Evolutionary conservation across 345 rosid genomes (phyloP).

Genomic region (Camelina laxa): DNA sequence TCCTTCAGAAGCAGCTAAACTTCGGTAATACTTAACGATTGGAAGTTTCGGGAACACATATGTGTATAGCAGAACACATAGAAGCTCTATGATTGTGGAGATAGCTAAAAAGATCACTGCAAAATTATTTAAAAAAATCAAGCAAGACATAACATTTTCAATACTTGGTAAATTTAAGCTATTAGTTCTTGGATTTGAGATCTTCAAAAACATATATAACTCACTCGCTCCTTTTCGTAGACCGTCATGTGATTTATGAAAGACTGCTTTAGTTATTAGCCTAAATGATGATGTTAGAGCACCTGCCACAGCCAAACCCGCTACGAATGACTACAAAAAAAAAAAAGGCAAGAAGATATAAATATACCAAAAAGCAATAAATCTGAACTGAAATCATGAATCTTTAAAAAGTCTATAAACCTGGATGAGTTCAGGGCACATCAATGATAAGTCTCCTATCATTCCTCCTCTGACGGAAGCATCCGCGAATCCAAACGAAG

Average conservation of each 20-base stretch:
- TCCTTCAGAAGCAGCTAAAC: slow-evolving; percentile 85
- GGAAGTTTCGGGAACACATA: slow-evolving; percentile 69
- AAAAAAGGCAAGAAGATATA: slow-evolving; percentile 9
- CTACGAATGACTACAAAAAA: slow-evolving; percentile 68
- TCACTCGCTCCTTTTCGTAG: slow-evolving; percentile 83
- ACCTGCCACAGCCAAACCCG: slow-evolving; percentile 81
- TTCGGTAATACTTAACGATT: slow-evolving; percentile 70
- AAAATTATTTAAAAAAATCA: no score
- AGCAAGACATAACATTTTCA: no score
- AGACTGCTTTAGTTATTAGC: slow-evolving; percentile 75
- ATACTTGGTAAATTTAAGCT: no score
- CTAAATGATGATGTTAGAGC: slow-evolving; percentile 77
- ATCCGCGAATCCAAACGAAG: slow-evolving; percentile 74
- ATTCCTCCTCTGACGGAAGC: slow-evolving; percentile 88
- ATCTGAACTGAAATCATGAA: no score
- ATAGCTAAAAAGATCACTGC: slow-evolving; percentile 80
- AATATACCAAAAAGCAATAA: no score
- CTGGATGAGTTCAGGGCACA: slow-evolving; percentile 90
- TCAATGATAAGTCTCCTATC: slow-evolving; percentile 83
- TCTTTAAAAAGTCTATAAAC: no score
- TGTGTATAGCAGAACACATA: slow-evolving; percentile 65
- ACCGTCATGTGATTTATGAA: slow-evolving; percentile 62
- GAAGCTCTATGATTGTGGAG: slow-evolving; percentile 63
- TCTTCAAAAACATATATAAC: slow-evolving; percentile 30
- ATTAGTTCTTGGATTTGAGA: slow-evolving; percentile 6